phyloP scores from a whole-genome alignment of 2,329 filamentous ascomycete species.

The Ceratocystis ficicola region DNA sequence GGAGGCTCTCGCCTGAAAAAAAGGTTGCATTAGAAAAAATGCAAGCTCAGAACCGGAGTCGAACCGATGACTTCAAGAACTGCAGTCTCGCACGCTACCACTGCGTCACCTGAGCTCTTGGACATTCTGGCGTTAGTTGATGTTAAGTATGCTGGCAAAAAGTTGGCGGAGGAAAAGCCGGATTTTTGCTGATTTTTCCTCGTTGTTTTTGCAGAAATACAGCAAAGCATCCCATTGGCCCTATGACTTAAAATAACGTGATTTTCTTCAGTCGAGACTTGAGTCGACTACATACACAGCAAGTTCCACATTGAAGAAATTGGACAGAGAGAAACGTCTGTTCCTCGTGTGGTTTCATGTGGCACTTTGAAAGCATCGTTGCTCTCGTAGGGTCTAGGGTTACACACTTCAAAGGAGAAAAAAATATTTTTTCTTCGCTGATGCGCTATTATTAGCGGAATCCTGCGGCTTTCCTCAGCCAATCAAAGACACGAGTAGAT shows the following conservation, averaged over 20 bases:
- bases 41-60: conserved; percentile 18
- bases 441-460: not conserved
- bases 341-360: not conserved
- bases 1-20: conserved; percentile 10
- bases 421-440: not conserved
- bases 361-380: not conserved
- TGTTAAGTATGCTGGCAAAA: not conserved
- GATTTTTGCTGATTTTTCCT: not conserved
- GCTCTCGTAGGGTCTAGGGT: not conserved
- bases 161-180: no score
- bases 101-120: conserved; percentile 18
- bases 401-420: not conserved
- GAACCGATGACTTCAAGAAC: conserved; percentile 17
- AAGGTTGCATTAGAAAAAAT: conserved; percentile 20
- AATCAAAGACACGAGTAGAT: not conserved
- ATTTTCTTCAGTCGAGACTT: not conserved
- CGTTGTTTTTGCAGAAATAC: no score
- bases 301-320: not conserved
- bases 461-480: conserved; percentile 4
- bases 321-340: not conserved
- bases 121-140: rapidly evolving
- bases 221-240: not conserved
- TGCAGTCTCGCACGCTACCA: conserved; percentile 17
- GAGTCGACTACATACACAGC: no score
- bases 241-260: not conserved